phyloP scores from a whole-genome alignment of 345 rosid genomes.

The Noccaea bulbosa region DNA sequence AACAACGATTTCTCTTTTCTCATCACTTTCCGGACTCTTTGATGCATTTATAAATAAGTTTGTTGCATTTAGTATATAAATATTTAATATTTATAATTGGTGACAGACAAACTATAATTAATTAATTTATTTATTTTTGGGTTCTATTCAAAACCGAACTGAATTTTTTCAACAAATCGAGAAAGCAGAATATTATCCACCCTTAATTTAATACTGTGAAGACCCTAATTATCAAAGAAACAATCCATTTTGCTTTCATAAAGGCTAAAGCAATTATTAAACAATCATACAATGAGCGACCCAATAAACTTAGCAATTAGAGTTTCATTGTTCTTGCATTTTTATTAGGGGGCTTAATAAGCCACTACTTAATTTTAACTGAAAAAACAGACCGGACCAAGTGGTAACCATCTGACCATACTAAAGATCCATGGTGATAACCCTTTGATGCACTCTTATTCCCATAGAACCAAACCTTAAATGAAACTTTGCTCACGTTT shows the following conservation, averaged over 20 bases:
- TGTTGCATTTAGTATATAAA: background rate
- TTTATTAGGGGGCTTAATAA: background rate
- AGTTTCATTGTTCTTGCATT: background rate
- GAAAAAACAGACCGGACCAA: constrained; percentile 61
- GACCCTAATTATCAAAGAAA: too few relatives aligned
- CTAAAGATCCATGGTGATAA: constrained; percentile 67
- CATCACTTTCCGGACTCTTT: background rate
- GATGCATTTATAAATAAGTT: constrained; percentile 13
- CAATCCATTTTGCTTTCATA: background rate
- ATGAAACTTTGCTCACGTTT: constrained; percentile 43
- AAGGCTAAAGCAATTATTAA: constrained; percentile 22
- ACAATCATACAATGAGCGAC: constrained; percentile 12
- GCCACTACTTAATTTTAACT: constrained; percentile 50
- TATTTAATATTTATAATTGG: too few relatives aligned
- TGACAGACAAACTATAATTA: too few relatives aligned
- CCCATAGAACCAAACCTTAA: constrained; percentile 53
- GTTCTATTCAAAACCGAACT: too few relatives aligned
- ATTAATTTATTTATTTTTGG: too few relatives aligned
- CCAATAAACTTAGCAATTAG: background rate
- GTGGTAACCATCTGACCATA: constrained; percentile 60
- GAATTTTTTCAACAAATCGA: too few relatives aligned
- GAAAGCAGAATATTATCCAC: too few relatives aligned
- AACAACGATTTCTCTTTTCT: background rate
- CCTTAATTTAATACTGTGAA: too few relatives aligned
- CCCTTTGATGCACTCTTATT: constrained; percentile 51